Conservation (phyloP, 768 basidiomycete species). For the Mycena leptocephala region DNA sequence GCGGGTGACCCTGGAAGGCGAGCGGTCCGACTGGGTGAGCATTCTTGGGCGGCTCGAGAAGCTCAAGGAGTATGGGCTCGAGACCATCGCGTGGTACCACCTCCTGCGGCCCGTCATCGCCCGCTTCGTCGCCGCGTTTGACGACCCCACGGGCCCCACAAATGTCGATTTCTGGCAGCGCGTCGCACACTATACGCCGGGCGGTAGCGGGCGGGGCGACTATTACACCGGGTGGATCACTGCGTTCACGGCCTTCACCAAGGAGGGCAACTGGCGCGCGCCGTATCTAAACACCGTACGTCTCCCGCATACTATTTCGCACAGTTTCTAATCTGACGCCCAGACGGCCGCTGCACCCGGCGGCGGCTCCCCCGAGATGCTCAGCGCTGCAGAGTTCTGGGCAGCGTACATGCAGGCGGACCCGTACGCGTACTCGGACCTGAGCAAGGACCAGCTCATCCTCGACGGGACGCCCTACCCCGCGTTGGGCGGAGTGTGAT, state of each 20-base stretch:
- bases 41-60: constrained; percentile 56
- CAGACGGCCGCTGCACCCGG: background rate
- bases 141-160: no score
- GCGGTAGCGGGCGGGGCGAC: constrained; percentile 15
- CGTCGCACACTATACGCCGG: no score
- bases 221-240: constrained; percentile 37
- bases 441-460: background rate
- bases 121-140: no score
- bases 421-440: background rate
- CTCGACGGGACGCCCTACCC: constrained; percentile 30
- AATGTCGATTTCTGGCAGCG: no score
- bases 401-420: background rate
- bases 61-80: constrained; percentile 54
- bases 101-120: constrained; percentile 58
- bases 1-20: constrained; percentile 61
- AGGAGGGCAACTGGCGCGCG: constrained; percentile 34
- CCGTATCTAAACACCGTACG: background rate
- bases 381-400: no score
- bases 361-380: background rate
- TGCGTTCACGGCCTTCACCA: constrained; percentile 35
- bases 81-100: constrained; percentile 52
- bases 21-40: constrained; percentile 55
- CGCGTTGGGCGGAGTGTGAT: constrained; percentile 14
- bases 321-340: background rate
- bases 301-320: background rate